A percentile compares a stretch with the other conserved stretches of the same genome.
Conservation (phyloP, 305 asterid genomes). For the Withania somnifera region DNA sequence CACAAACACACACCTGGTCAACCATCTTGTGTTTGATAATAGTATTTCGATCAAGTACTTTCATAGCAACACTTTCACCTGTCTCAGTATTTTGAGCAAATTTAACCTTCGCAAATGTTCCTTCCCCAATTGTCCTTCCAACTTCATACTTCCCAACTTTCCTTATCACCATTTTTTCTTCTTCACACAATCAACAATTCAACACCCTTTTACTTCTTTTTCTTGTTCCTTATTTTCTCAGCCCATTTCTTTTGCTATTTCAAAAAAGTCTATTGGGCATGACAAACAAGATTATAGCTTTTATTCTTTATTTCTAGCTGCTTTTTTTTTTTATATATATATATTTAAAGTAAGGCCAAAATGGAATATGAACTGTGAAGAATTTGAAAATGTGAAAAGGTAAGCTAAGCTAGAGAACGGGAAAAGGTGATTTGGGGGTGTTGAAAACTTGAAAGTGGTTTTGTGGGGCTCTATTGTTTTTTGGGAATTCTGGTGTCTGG, state of each 20-base stretch:
- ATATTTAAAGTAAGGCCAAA: neutral
- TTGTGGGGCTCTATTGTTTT: neutral
- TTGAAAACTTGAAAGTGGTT: neutral
- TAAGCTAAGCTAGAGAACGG: neutral
- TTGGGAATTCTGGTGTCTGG: neutral
- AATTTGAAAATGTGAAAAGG: neutral
- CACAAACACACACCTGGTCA: constrained; percentile 24
- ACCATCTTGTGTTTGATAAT: constrained; percentile 95
- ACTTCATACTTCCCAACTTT: constrained; percentile 96
- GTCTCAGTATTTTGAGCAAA: constrained; percentile 96
- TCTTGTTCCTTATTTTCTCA: neutral
- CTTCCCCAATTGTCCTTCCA: constrained; percentile 95
- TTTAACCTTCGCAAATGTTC: constrained; percentile 93
- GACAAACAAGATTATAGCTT: neutral
- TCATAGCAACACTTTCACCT: constrained; percentile 98
- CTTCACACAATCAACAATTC: neutral
- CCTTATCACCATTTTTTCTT: constrained; percentile 62
- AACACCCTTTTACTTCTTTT: neutral
- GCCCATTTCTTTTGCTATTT: neutral
- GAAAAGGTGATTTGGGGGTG: neutral
- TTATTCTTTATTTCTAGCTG: no score
- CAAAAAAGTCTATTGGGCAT: neutral
- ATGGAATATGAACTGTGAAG: neutral
- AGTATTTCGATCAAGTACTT: constrained; percentile 88
- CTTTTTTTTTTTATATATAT: no score